These are phyloP conservation scores for Picochlorum costavermella DNA, from an alignment of 139 green algal genomes.

Conservation along the genomic window DNA sequence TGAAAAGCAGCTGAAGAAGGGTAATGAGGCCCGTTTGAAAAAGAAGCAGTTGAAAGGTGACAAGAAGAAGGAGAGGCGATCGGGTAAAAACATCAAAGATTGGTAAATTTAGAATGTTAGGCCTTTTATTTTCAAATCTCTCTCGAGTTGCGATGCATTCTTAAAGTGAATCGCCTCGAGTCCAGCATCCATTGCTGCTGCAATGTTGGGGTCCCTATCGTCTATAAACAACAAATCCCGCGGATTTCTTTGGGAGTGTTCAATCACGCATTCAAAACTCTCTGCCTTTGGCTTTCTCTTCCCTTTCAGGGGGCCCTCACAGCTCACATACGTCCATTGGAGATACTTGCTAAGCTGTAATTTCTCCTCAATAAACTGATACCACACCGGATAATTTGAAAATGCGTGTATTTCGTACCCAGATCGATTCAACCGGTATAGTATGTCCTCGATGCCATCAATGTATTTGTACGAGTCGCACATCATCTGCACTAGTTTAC, in stretches of 20 bases:
- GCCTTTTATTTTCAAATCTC: slow-evolving; percentile 25
- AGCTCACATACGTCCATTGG: slow-evolving; percentile 80
- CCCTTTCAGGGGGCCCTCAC: slow-evolving; percentile 57
- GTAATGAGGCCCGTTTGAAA: slow-evolving; percentile 65
- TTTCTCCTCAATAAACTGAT: slow-evolving; percentile 69
- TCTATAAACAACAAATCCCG: slow-evolving; percentile 56
- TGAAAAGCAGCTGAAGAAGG: slow-evolving; percentile 60
- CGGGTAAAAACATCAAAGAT: slow-evolving; percentile 42
- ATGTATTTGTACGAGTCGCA: slow-evolving; percentile 66
- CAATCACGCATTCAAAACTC: slow-evolving; percentile 34
- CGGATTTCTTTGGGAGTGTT: slow-evolving; percentile 18
- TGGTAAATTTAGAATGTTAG: slow-evolving; percentile 20
- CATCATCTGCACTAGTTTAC: slow-evolving; percentile 49
- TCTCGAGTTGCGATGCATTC: slow-evolving; percentile 22
- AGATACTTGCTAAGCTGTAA: slow-evolving; percentile 58
- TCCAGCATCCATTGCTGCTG: slow-evolving; percentile 25
- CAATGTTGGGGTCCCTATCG: slow-evolving; percentile 40
- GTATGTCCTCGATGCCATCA: slow-evolving; percentile 66
- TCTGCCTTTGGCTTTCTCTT: slow-evolving; percentile 52
- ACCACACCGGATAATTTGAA: slow-evolving; percentile 76
- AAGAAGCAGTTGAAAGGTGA: slow-evolving; percentile 63
- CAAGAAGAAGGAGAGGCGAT: slow-evolving; percentile 70
- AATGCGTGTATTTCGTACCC: slow-evolving; percentile 61
- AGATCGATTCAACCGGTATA: slow-evolving; percentile 38
- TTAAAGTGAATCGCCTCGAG: slow-evolving; percentile 42